A percentile compares a stretch with the other conserved stretches of the same genome.
phyloP scores from a whole-genome alignment of 208 protist species.

The Wallacemonas sp. region DNA sequence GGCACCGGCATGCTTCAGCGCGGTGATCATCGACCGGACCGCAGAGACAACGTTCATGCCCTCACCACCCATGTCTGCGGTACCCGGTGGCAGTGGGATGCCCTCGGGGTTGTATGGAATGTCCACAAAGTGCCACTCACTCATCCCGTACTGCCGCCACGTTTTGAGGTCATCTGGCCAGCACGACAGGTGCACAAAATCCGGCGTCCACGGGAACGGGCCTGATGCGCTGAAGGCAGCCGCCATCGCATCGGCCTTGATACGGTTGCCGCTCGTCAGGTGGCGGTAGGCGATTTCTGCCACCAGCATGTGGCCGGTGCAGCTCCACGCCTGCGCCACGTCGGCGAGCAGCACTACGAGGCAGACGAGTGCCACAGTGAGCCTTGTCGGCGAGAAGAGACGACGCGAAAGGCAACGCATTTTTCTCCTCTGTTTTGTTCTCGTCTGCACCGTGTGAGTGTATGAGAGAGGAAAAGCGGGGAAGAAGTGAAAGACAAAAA shows the following conservation, averaged over 20 bases:
- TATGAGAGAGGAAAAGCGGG: neutral
- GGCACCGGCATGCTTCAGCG: slow-evolving; percentile 18
- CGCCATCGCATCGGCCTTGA: slow-evolving; percentile 35
- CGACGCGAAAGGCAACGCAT: no score
- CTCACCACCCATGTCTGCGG: neutral
- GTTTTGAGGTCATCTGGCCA: slow-evolving; percentile 84
- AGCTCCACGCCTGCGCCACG: slow-evolving; percentile 47
- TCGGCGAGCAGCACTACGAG: neutral
- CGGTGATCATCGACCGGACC: slow-evolving; percentile 25
- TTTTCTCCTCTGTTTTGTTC: no score
- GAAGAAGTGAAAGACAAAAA: neutral
- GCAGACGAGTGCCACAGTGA: neutral
- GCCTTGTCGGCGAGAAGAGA: neutral
- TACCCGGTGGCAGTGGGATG: slow-evolving; percentile 25
- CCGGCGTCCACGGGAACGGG: slow-evolving; percentile 55
- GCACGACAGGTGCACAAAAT: slow-evolving; percentile 75
- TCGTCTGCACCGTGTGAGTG: no score
- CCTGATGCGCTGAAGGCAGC: slow-evolving; percentile 45
- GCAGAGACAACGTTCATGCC: slow-evolving; percentile 34
- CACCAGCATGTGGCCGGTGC: slow-evolving; percentile 85
- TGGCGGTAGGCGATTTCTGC: slow-evolving; percentile 75
- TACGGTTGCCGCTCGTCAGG: slow-evolving; percentile 32
- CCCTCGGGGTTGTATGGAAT: slow-evolving; percentile 62
- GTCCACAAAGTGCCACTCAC: slow-evolving; percentile 78
- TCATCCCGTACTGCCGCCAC: slow-evolving; percentile 64